Percentiles rank a stretch among this genome's conserved stretches.
These are phyloP conservation scores for Udeniomyces megalosporus DNA, from an alignment of 768 basidiomycete species.

Conservation along the genomic window DNA sequence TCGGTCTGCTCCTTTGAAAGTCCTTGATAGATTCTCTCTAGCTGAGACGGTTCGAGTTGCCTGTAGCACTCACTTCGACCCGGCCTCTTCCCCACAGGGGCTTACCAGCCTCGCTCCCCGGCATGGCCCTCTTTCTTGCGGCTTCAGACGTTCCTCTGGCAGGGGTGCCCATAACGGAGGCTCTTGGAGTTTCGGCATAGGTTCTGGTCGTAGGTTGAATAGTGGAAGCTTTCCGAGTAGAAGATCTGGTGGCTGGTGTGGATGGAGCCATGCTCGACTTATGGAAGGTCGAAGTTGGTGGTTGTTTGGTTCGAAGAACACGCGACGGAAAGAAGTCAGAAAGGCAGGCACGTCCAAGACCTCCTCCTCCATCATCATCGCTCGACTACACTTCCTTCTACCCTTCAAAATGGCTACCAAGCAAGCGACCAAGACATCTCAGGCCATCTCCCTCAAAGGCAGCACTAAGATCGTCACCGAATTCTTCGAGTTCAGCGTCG, in stretches of 20 bases:
- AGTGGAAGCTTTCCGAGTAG: neutral
- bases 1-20: too few relatives aligned
- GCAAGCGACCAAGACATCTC: conserved; percentile 26
- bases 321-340: too few relatives aligned
- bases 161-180: neutral
- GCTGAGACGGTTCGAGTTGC: too few relatives aligned
- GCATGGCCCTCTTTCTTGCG: neutral
- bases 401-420: conserved; percentile 25
- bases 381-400: too few relatives aligned
- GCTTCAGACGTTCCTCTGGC: neutral
- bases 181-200: neutral
- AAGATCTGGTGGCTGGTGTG: neutral
- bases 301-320: too few relatives aligned
- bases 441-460: conserved; percentile 78
- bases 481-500: conserved; percentile 96
- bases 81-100: too few relatives aligned
- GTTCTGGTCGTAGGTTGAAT: neutral
- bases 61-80: too few relatives aligned
- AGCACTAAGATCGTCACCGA: conserved; percentile 87
- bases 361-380: neutral
- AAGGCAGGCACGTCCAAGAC: neutral
- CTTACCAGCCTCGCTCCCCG: too few relatives aligned
- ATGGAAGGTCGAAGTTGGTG: too few relatives aligned
- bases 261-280: too few relatives aligned
- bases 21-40: too few relatives aligned